Evolutionary conservation across 1,284 basidiomycete genomes (phyloP), one percentile per base, ranked within the genome.

Genomic region (Ganoderma boninense): DNA sequence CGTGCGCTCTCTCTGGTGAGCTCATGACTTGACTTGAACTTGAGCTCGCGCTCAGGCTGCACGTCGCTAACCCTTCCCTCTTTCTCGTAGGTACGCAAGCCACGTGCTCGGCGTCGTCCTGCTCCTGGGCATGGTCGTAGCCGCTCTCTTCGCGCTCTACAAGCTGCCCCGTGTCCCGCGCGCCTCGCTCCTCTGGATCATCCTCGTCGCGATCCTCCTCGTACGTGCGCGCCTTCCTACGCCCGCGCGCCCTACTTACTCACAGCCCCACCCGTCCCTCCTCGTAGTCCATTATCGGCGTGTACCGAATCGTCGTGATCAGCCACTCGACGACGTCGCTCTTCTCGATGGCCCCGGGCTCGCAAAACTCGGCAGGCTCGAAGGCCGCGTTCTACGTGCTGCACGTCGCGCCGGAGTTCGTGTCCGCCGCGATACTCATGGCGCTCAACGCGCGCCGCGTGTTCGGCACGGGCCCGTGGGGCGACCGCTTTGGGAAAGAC

Each of bases 371-470:
- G 13, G 56, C 76, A 1, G 66, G 66, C 16, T 80, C 79, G 23
- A 86, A 87, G 74, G 79, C 79, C 8, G 69, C 74, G 0, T 87
- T 87, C 75, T 87, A 87, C 46, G 18, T 64, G 11, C 42, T 68
- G 29, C 52, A 68, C 44, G 62, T 32, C 29, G 42, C 43, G 5
- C 62, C 67, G 13, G 67, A 68, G 56, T 64, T 64, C 57, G 16
- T 57, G 35, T 18, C 67, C 11, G 42, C 56, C 62, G 67, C 67
- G 40, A 64, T 38, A 2, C 38, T 38, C 38, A 38, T 38, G 38
- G 38, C 7, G 7, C 38, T 38, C 38, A 38, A 38, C 67, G 62
- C 29, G 13, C 42, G 54, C 18, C 18, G 49, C 1, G 29, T 40
- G 26, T 67, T 67, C 42, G 61, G 26, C 38, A 56, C 66, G 13